Base-by-base conservation (phyloP, 352 stramenopile genomes). In the Globisporangium alternatum region DNA sequence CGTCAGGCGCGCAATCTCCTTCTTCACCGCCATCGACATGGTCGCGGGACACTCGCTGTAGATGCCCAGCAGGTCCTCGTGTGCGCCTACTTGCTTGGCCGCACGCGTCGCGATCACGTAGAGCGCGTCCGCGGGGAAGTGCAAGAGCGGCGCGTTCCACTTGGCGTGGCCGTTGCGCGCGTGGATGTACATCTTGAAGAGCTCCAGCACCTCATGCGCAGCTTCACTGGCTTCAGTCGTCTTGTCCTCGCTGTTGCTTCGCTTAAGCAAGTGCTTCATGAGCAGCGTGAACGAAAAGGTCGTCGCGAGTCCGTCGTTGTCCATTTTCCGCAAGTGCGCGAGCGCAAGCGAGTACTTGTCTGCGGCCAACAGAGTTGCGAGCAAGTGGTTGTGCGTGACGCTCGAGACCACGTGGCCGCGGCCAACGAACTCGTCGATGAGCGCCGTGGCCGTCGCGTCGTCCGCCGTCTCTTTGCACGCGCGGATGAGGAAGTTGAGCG, bases 401-500 rank as follows among this genome's bases (percentile, higher is more conserved):
- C 73, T 73, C 10, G 82, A 84, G 3, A 85, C 56, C 41, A 77
- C 65, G 21, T 90, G 77, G 3, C 82, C 79, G 30, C 83, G 78
- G 3, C 74, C 59, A 19, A 66, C 68, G 64, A 96, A 94, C 60
- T 93, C 77, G 37, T 87, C 67, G 12, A 93, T 48, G 2, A 96
- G 64, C 12, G 51, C 62, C 5, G 70, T 69, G 0, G 83, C 87
- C 2, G 62, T 85, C 21, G 52, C 68, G 59, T 82, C 78, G 45
- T 91, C 72, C 2, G 69, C 56, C 3, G 30, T 41, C 33, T 70
- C 64, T 21, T 80, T 76, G 59, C 84, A 93, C 10, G 82, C 77
- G 48, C 81, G 79, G 39, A 96, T 69, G 25, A 96, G 65, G 31
- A 83, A 91, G 70, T 94, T 94, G 55, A 96, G 80, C 56, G 85